Percentiles rank a stretch among this genome's conserved stretches.
Evolutionary conservation across 257 asterid species (phyloP).

Genomic region (Fraxinus cuspidata): DNA sequence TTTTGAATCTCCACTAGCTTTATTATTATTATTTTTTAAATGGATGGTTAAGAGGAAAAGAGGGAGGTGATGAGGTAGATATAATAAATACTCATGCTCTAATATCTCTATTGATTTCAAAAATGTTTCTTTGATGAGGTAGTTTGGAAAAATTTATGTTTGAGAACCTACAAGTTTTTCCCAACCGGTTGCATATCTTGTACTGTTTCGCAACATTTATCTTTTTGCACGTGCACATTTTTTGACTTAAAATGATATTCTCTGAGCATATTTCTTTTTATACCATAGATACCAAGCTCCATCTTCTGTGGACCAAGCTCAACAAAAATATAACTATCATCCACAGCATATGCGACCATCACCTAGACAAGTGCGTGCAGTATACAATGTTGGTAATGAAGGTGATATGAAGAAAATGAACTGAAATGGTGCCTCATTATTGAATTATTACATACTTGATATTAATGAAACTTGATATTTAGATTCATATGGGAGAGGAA

Average conservation of each 20-base stretch:
- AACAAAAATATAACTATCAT: constrained; percentile 55
- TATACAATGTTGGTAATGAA: constrained; percentile 54
- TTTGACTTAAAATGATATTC: constrained; percentile 3
- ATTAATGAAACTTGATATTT: constrained; percentile 18
- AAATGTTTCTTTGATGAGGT: neutral
- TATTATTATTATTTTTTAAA: neutral
- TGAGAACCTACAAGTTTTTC: neutral
- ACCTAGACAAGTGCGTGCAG: constrained; percentile 63
- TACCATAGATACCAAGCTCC: constrained; percentile 79
- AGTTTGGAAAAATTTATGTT: neutral
- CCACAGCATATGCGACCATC: constrained; percentile 54
- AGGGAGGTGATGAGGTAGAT: neutral
- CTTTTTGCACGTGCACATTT: neutral
- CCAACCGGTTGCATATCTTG: neutral
- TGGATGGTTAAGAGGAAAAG: neutral
- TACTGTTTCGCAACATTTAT: neutral
- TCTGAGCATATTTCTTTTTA: neutral
- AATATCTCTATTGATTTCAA: neutral
- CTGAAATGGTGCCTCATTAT: neutral
- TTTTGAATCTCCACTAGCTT: neutral
- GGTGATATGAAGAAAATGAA: constrained; percentile 40
- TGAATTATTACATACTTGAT: neutral
- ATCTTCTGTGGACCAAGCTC: constrained; percentile 51
- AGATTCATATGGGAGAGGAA: constrained; percentile 82
- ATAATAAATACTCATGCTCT: neutral